Percentiles rank a stretch among this genome's conserved stretches.
Evolutionary conservation across 305 asterid species (phyloP).

Genomic region (Solanum hybrid): DNA sequence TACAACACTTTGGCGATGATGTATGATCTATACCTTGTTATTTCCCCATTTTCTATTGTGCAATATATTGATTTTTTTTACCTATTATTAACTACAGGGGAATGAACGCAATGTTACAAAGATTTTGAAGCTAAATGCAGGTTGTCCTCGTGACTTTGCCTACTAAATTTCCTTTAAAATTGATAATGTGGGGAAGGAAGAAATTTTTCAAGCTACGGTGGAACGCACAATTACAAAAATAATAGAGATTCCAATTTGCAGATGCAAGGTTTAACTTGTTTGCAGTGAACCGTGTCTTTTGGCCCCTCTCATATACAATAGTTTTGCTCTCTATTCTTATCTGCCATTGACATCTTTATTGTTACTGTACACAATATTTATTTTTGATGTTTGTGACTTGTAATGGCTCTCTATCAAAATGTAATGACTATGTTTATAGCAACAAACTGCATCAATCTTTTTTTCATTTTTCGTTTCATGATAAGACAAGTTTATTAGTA

Average conservation of each 20-base stretch:
- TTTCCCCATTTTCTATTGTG: neutral
- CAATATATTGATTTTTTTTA: neutral
- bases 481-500: too few relatives aligned
- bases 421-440: too few relatives aligned
- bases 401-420: too few relatives aligned
- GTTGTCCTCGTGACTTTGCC: neutral
- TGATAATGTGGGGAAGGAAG: neutral
- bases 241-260: neutral
- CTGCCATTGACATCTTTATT: too few relatives aligned
- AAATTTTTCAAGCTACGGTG: neutral
- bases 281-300: neutral
- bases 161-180: neutral
- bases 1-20: neutral
- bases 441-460: too few relatives aligned
- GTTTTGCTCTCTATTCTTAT: too few relatives aligned
- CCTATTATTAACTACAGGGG: neutral
- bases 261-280: neutral
- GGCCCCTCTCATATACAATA: neutral
- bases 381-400: too few relatives aligned
- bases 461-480: too few relatives aligned
- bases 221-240: fast-evolving
- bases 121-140: neutral
- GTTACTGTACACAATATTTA: too few relatives aligned
- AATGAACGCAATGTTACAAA: neutral
- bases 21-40: neutral